These are phyloP conservation scores for Wallacemonas sp. DNA, from an alignment of 208 protist species.

Conservation along the genomic window DNA sequence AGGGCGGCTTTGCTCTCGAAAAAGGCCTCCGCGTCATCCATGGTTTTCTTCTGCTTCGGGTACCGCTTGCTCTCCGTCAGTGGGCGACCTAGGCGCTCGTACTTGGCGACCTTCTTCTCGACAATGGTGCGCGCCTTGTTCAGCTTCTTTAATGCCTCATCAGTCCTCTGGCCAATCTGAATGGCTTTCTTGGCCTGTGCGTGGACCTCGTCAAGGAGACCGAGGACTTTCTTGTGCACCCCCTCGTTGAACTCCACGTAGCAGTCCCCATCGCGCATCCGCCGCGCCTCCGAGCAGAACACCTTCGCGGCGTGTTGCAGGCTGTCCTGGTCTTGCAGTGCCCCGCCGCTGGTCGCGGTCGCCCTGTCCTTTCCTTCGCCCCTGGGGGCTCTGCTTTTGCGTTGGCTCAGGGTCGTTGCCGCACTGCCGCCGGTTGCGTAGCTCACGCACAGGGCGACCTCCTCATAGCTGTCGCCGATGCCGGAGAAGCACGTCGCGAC, in stretches of 20 bases:
- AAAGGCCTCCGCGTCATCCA: conserved; percentile 15
- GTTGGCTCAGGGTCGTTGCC: neutral
- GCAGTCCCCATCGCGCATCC: conserved; percentile 27
- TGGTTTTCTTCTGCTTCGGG: conserved; percentile 23
- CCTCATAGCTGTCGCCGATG: conserved; percentile 40
- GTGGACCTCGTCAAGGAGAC: conserved; percentile 29
- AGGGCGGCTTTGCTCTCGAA: conserved; percentile 22
- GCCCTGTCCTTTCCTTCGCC: neutral
- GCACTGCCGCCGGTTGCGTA: conserved; percentile 20
- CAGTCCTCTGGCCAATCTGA: conserved; percentile 24
- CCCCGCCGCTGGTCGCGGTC: too few relatives aligned
- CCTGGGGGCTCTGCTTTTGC: neutral
- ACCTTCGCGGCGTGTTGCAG: conserved; percentile 32
- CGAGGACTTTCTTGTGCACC: conserved; percentile 24
- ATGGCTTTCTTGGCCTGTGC: conserved; percentile 18
- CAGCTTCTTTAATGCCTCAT: conserved; percentile 17
- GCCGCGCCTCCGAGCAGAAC: conserved; percentile 31
- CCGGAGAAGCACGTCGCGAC: conserved; percentile 26
- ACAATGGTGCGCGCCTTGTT: conserved; percentile 18
- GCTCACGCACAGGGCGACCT: conserved; percentile 43
- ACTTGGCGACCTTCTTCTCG: conserved; percentile 53
- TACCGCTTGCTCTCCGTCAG: conserved; percentile 57
- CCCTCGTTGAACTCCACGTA: conserved; percentile 28
- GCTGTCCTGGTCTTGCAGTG: neutral
- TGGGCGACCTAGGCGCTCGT: conserved; percentile 21